Percentiles rank a stretch among this genome's conserved stretches.
phyloP scores from a whole-genome alignment of 805 yeast species.

The Kodamaea hsintzibuensis region DNA sequence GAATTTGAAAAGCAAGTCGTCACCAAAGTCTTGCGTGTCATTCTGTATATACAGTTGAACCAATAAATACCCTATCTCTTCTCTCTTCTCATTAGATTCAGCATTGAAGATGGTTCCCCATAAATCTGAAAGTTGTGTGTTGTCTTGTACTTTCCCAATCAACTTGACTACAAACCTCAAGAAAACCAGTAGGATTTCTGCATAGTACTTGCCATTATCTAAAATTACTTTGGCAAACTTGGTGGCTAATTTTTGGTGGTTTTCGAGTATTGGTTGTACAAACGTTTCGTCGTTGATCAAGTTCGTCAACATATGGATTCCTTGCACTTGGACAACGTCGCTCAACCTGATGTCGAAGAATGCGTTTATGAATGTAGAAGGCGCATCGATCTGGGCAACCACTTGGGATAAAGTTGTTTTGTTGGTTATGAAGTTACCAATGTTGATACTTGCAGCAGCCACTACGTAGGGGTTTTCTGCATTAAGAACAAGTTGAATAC shows the following conservation, averaged over 20 bases:
- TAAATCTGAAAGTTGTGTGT: slow-evolving; percentile 13
- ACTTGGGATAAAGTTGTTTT: slow-evolving; percentile 17
- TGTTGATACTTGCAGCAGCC: slow-evolving; percentile 31
- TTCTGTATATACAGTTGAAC: slow-evolving; percentile 18
- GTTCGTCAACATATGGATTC: slow-evolving; percentile 36
- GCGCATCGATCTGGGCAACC: slow-evolving; percentile 5
- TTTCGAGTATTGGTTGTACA: slow-evolving; percentile 12
- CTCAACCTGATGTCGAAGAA: slow-evolving; percentile 23
- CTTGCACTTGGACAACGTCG: slow-evolving; percentile 40
- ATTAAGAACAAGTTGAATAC: slow-evolving; percentile 13
- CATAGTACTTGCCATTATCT: slow-evolving; percentile 37
- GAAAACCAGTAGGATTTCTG: slow-evolving; percentile 30
- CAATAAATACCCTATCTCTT: slow-evolving; percentile 19
- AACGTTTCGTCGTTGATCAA: slow-evolving; percentile 18
- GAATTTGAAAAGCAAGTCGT: not conserved
- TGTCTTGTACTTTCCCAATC: not conserved
- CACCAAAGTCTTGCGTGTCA: not conserved
- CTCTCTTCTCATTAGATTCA: slow-evolving; percentile 1
- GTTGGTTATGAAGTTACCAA: slow-evolving; percentile 37
- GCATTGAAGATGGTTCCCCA: slow-evolving; percentile 9
- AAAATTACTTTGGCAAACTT: slow-evolving; percentile 27
- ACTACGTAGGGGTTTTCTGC: slow-evolving; percentile 23
- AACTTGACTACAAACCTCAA: slow-evolving; percentile 31
- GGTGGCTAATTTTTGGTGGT: slow-evolving; percentile 15
- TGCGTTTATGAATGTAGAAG: slow-evolving; percentile 17